Evolutionary conservation across 2,329 filamentous ascomycete genomes (phyloP).

Genomic region (Talaromyces sp.): DNA sequence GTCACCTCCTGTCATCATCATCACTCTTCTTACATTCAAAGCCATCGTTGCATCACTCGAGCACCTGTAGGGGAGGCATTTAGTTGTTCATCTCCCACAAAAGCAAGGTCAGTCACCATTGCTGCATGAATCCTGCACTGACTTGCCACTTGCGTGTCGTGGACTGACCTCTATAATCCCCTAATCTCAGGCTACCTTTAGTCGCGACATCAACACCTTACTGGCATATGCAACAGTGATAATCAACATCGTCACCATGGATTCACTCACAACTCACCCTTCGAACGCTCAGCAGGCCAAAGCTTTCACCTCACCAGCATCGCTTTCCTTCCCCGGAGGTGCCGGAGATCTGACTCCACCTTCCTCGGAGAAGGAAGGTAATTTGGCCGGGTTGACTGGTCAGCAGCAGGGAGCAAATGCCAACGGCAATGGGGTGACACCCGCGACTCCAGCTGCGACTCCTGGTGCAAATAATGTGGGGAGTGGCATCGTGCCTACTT

Average conservation of each 20-base stretch:
- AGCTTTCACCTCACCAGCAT: conserved; percentile 89
- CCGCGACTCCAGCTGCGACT: conserved; percentile 86
- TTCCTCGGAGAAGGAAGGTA: conserved; percentile 65
- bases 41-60: conserved; percentile 21
- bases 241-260: conserved; percentile 59
- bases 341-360: conserved; percentile 79
- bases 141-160: not conserved
- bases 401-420: conserved; percentile 57
- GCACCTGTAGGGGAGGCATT: conserved; percentile 78
- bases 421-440: conserved; percentile 74
- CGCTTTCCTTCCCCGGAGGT: conserved; percentile 84
- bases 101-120: conserved; percentile 45
- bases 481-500: conserved; percentile 84
- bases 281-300: conserved; percentile 88
- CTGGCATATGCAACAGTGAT: not conserved
- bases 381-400: conserved; percentile 44
- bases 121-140: not conserved
- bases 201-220: not conserved
- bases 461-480: conserved; percentile 77
- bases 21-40: conserved; percentile 8
- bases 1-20: not conserved
- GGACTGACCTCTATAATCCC: not conserved
- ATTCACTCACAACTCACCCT: conserved; percentile 86
- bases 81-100: conserved; percentile 90
- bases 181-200: not conserved